Evolutionary conservation across 192 early-diverging fungal species (phyloP).

Genomic region (Linnemannia exigua): DNA sequence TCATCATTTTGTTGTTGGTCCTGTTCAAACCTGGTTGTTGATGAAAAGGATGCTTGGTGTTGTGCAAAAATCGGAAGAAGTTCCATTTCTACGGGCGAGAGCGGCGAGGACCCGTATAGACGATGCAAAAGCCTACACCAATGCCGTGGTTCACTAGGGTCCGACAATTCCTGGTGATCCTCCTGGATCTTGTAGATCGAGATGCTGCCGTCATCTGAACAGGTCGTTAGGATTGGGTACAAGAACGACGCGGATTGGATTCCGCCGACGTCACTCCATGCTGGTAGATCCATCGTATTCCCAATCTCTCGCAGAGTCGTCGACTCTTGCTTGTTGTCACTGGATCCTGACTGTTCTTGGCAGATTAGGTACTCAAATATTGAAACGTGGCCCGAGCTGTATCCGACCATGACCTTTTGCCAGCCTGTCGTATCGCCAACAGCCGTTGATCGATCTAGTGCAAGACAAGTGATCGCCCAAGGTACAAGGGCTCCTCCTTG

Average conservation of each 20-base stretch:
- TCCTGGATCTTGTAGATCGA: conserved; percentile 37
- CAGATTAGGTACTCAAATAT: conserved; percentile 29
- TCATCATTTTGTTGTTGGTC: background rate
- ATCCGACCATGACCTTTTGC: conserved; percentile 50
- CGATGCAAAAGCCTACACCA: conserved; percentile 43
- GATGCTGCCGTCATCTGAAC: conserved; percentile 29
- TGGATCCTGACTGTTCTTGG: background rate
- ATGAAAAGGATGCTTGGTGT: background rate
- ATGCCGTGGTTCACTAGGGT: background rate
- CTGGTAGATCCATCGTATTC: conserved; percentile 6
- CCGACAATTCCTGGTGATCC: background rate
- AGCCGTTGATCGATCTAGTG: conserved; percentile 18
- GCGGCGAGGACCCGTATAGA: conserved; percentile 29
- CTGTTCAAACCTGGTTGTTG: background rate
- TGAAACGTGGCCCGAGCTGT: conserved; percentile 42
- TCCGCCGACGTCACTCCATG: conserved; percentile 30
- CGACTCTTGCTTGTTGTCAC: background rate
- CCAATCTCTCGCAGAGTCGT: conserved; percentile 26
- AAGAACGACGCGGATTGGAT: conserved; percentile 30
- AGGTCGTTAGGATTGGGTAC: conserved; percentile 33
- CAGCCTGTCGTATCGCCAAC: background rate
- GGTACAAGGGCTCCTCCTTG: background rate
- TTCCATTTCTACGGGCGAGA: conserved; percentile 22
- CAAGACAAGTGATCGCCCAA: conserved; percentile 14
- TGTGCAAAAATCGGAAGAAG: conserved; percentile 5